These are phyloP conservation scores for Mycena vitilis DNA, from an alignment of 768 basidiomycete genomes.

Conservation along the genomic window DNA sequence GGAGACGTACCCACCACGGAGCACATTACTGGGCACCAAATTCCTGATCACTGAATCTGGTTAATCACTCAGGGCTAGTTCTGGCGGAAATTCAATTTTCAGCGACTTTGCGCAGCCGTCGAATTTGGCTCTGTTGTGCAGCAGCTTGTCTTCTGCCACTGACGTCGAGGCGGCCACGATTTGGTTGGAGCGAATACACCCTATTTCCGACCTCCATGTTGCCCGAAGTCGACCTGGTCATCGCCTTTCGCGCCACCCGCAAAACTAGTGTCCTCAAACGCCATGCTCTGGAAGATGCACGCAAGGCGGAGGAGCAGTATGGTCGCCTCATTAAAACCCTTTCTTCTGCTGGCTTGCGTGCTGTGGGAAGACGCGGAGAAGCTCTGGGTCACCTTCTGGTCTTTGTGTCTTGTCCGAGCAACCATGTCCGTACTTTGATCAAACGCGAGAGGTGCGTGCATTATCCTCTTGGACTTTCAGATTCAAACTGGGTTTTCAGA, in stretches of 20 bases:
- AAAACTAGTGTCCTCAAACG: slow-evolving; percentile 67
- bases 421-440: slow-evolving; percentile 71
- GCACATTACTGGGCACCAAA: too few relatives aligned
- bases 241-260: slow-evolving; percentile 72
- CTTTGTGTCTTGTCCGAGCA: slow-evolving; percentile 77
- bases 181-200: background rate
- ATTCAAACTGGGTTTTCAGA: slow-evolving; percentile 47
- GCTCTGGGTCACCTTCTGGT: slow-evolving; percentile 79
- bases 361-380: slow-evolving; percentile 83
- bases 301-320: slow-evolving; percentile 79
- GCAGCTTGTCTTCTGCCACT: background rate
- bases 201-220: slow-evolving; percentile 44
- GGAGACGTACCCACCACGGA: too few relatives aligned
- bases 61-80: too few relatives aligned
- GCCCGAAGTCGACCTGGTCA: slow-evolving; percentile 77
- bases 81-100: background rate
- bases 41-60: too few relatives aligned
- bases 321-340: slow-evolving; percentile 70
- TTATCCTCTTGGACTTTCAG: background rate
- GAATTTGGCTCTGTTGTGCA: background rate
- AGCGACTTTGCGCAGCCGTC: background rate
- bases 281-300: slow-evolving; percentile 69
- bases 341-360: slow-evolving; percentile 70
- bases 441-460: slow-evolving; percentile 77
- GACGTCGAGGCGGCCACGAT: background rate